Conservation (phyloP, 805 yeast genomes). For the Naumovozyma baii region DNA sequence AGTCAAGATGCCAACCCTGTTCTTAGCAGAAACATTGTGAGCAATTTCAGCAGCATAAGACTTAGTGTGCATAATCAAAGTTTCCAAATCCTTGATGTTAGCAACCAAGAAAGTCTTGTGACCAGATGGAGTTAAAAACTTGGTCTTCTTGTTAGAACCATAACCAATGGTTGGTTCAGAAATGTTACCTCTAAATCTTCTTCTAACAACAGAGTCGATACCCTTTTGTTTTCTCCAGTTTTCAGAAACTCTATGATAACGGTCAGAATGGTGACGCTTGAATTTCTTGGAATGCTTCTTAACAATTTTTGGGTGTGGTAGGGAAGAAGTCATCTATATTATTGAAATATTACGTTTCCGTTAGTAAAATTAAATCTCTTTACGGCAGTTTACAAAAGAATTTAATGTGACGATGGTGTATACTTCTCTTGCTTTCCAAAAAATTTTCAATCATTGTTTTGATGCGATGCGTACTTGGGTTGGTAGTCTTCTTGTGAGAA, state of each 20-base stretch:
- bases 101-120: conserved; percentile 93
- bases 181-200: conserved; percentile 99
- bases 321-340: conserved; percentile 90
- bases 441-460: no score
- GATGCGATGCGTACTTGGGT: no score
- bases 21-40: conserved; percentile 95
- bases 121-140: conserved; percentile 92
- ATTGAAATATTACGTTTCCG: no score
- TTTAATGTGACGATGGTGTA: no score
- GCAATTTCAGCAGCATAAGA: conserved; percentile 99
- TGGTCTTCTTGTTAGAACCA: conserved; percentile 99
- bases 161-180: conserved; percentile 99
- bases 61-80: conserved; percentile 92
- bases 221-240: conserved; percentile 99
- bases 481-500: no score
- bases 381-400: no score
- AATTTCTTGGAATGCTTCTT: conserved; percentile 98
- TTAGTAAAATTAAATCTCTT: no score
- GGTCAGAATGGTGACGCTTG: conserved; percentile 99
- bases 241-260: conserved; percentile 96
- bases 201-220: conserved; percentile 99
- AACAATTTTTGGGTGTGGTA: conserved; percentile 98
- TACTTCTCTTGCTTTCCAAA: no score
- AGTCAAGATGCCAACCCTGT: conserved; percentile 92
- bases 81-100: conserved; percentile 89